phyloP scores from a whole-genome alignment of 2,329 filamentous ascomycete genomes.

The Botryotinia convoluta region DNA sequence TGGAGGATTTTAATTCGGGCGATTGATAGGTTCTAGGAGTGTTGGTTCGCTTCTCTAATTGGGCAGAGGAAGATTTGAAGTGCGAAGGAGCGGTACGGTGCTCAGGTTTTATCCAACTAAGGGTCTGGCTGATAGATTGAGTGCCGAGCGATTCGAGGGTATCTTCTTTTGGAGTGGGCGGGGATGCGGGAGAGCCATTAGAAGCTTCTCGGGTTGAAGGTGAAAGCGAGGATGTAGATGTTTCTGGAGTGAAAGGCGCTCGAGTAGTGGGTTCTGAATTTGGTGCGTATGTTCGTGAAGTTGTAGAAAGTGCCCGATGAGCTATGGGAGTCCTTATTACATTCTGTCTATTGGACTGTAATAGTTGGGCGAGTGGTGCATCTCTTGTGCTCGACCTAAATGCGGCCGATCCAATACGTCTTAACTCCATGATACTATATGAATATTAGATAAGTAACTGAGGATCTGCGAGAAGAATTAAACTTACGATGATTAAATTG shows the following conservation, averaged over 20 bases:
- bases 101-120: background rate
- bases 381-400: constrained; percentile 10
- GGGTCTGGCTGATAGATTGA: background rate
- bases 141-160: constrained; percentile 7
- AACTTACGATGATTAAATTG: constrained; percentile 27
- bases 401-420: constrained; percentile 25
- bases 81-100: background rate
- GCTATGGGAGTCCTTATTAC: background rate
- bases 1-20: background rate
- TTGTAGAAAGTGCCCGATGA: constrained; percentile 12
- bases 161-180: constrained; percentile 17
- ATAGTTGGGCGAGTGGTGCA: background rate
- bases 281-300: background rate
- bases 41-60: background rate
- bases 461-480: constrained; percentile 20
- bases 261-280: constrained; percentile 9
- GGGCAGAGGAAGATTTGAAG: background rate
- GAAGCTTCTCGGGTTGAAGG: background rate
- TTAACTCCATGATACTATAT: constrained; percentile 38
- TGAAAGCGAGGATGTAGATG: background rate
- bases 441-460: constrained; percentile 20
- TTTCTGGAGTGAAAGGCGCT: background rate
- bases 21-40: background rate
- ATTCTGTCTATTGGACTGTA: background rate
- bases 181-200: background rate